A percentile compares a stretch with the other conserved stretches of the same genome.
Evolutionary conservation across 1,284 basidiomycete genomes (phyloP).

Genomic region (Spongiforma sp.): DNA sequence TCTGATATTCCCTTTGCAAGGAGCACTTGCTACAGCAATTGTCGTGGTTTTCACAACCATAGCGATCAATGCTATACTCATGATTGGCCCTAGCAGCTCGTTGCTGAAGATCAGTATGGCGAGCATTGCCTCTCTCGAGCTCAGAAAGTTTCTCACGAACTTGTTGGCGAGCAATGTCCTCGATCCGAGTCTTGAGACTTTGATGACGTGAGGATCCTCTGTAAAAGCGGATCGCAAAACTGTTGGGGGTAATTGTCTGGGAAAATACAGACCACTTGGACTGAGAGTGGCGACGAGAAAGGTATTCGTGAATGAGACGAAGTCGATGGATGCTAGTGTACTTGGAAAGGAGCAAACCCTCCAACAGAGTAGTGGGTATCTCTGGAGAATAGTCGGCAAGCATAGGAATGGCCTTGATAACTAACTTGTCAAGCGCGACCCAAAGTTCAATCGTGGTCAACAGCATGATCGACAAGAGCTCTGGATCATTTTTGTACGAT

Average conservation of each 20-base stretch:
- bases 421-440: slow-evolving; percentile 48
- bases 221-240: slow-evolving; percentile 41
- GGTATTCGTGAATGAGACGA: slow-evolving; percentile 32
- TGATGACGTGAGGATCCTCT: slow-evolving; percentile 22
- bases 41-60: slow-evolving; percentile 6
- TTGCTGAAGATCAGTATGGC: slow-evolving; percentile 20
- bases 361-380: slow-evolving; percentile 41
- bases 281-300: slow-evolving; percentile 33
- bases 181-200: slow-evolving; percentile 36
- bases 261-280: slow-evolving; percentile 32
- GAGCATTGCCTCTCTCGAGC: slow-evolving; percentile 12
- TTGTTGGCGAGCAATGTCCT: slow-evolving; percentile 4
- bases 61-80: not conserved
- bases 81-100: slow-evolving; percentile 10
- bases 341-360: slow-evolving; percentile 46
- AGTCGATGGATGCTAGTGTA: slow-evolving; percentile 35
- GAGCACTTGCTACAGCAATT: slow-evolving; percentile 41
- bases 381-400: slow-evolving; percentile 52
- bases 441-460: slow-evolving; percentile 49
- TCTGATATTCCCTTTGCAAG: slow-evolving; percentile 21
- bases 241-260: not conserved
- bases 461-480: slow-evolving; percentile 49
- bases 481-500: slow-evolving; percentile 42
- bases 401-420: slow-evolving; percentile 39
- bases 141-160: not conserved